These are phyloP conservation scores for Heracleum sosnowskyi DNA, from an alignment of 129 eudicot genomes.

Conservation along the genomic window DNA sequence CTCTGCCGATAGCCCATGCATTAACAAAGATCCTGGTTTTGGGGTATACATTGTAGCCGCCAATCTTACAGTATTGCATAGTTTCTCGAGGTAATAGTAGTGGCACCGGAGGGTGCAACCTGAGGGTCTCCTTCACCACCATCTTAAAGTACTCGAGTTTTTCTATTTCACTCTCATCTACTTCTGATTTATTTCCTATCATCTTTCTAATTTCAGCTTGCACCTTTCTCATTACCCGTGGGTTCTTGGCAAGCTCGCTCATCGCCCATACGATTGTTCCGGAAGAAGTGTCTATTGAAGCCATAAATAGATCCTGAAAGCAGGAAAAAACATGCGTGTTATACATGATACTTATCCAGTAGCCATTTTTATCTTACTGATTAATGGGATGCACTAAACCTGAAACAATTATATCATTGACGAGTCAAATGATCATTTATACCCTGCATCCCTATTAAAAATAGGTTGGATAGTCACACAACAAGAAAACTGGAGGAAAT, in stretches of 20 bases:
- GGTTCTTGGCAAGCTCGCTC: constrained; percentile 32
- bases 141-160: constrained; percentile 27
- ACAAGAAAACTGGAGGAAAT: too few species aligned
- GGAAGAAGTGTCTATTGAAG: constrained; percentile 20
- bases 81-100: constrained; percentile 27
- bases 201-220: constrained; percentile 24
- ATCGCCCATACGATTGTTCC: constrained; percentile 33
- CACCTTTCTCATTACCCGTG: constrained; percentile 27
- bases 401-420: too few species aligned
- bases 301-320: constrained; percentile 27
- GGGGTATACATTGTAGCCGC: constrained; percentile 20
- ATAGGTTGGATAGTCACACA: too few species aligned
- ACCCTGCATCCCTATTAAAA: too few species aligned
- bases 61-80: constrained; percentile 18
- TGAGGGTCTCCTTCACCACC: constrained; percentile 36
- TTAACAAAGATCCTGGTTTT: constrained; percentile 22
- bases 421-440: too few species aligned
- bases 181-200: constrained; percentile 17
- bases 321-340: not conserved
- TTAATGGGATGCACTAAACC: too few species aligned
- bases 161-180: constrained; percentile 4
- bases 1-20: constrained; percentile 40
- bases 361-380: too few species aligned
- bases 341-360: too few species aligned
- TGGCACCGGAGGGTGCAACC: constrained; percentile 33